Evolutionary conservation across 2,329 filamentous ascomycete species (phyloP).

Genomic region (Emericellopsis atlantica): DNA sequence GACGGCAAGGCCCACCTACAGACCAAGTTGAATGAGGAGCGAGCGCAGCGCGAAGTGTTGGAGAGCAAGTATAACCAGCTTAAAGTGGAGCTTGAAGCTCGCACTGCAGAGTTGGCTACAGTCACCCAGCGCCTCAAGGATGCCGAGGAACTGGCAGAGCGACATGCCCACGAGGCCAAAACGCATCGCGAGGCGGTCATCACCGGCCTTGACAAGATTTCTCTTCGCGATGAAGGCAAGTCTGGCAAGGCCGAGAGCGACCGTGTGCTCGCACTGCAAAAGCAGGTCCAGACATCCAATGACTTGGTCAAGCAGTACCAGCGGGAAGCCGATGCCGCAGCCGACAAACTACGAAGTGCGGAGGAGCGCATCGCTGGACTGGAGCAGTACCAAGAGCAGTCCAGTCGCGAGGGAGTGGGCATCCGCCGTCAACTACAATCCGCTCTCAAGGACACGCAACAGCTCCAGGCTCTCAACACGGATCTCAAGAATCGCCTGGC

Average conservation of each 20-base stretch:
- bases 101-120: constrained; percentile 63
- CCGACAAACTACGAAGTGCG: constrained; percentile 79
- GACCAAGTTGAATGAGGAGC: constrained; percentile 72
- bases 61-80: constrained; percentile 68
- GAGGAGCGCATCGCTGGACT: constrained; percentile 95
- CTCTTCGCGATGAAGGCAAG: constrained; percentile 36
- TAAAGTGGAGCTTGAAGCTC: constrained; percentile 71
- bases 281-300: constrained; percentile 68
- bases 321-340: constrained; percentile 71
- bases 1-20: constrained; percentile 69
- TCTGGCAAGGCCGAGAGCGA: constrained; percentile 42
- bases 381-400: constrained; percentile 94
- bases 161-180: constrained; percentile 74
- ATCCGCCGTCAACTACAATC: constrained; percentile 84
- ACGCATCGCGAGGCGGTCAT: constrained; percentile 76
- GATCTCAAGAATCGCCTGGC: constrained; percentile 76
- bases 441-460: constrained; percentile 70
- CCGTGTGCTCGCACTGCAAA: constrained; percentile 61
- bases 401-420: constrained; percentile 80
- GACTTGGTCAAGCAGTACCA: constrained; percentile 78
- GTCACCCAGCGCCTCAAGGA: constrained; percentile 65
- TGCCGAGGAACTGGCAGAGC: constrained; percentile 78
- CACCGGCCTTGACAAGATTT: constrained; percentile 66
- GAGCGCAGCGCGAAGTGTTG: constrained; percentile 57
- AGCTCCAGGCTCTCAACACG: constrained; percentile 66